phyloP scores from a whole-genome alignment of 2,329 filamentous ascomycete species.

The Penicillium palitans region DNA sequence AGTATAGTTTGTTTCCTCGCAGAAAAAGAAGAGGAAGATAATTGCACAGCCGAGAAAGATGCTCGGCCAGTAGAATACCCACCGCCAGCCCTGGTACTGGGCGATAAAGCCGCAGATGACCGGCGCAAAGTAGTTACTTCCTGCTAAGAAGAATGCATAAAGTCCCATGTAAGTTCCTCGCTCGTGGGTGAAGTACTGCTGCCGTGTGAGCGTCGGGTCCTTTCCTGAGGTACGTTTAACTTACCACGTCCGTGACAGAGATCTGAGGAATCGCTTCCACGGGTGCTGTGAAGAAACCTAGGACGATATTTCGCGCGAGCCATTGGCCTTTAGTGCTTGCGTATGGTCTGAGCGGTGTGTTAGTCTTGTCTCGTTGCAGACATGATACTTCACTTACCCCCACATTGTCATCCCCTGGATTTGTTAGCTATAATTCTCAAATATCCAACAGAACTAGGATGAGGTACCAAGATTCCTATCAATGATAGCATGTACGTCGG shows the following conservation, averaged over 20 bases:
- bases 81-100: slow-evolving; percentile 49
- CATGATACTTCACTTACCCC: slow-evolving; percentile 29
- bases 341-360: slow-evolving; percentile 30
- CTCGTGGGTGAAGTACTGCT: slow-evolving; percentile 46
- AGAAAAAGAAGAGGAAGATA: slow-evolving; percentile 54
- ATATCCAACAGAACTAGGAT: background rate
- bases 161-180: slow-evolving; percentile 44
- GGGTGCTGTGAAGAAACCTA: slow-evolving; percentile 44
- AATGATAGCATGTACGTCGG: slow-evolving; percentile 38
- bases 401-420: slow-evolving; percentile 31
- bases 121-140: slow-evolving; percentile 47
- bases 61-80: slow-evolving; percentile 54
- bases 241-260: slow-evolving; percentile 44
- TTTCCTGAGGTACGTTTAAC: slow-evolving; percentile 9
- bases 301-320: slow-evolving; percentile 40
- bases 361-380: background rate
- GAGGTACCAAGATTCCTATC: slow-evolving; percentile 34
- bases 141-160: slow-evolving; percentile 43
- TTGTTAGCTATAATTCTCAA: slow-evolving; percentile 1
- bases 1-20: slow-evolving; percentile 57
- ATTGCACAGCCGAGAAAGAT: slow-evolving; percentile 51
- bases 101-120: slow-evolving; percentile 51
- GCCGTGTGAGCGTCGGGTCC: background rate
- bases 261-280: slow-evolving; percentile 46
- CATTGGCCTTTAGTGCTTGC: slow-evolving; percentile 39